Base-by-base conservation (phyloP, 1,139 yeast species). In the Waltiozyma sp. region DNA sequence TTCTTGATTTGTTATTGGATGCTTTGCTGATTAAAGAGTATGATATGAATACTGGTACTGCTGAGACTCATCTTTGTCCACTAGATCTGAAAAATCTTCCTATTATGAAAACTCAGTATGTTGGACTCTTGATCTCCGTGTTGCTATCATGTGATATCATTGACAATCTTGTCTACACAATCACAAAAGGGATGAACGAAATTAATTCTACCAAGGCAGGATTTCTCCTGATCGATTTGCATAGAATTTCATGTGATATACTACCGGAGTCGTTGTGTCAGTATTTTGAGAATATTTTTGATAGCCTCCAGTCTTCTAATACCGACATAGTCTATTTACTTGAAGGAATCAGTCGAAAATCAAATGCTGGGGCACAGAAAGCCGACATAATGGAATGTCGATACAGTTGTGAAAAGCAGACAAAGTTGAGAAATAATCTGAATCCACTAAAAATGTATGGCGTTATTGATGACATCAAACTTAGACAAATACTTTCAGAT, bases 1-100 rank as follows among this genome's bases (percentile, higher is more conserved):
- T 88, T 6, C 65, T 88, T 52, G 95, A 88, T 55, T 67, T 88
- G 6, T 66, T 89, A 37, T 70, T 81, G 37, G 89, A 85, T 55
- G 64, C 85, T 3, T 66, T 88, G 36, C 62, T 80, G 44, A 75
- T 88, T 8, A 67, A 70, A 50, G 69, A 78, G 1, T 62, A 85
- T 16, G 40, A 50, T 51, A 46, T 57, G 42, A 54, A 44, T 39
- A 13, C 51, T 41, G 35, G 45, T 18, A n/a, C 55, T 37, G 43
- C 45, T 44, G 51, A 51, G 24, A 50, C 50, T 39, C 48, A 50
- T 3, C 43, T 54, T 4, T 45, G 49, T 1, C 59, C 65, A 0
- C 51, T 63, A 14, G 58, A 57, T 28, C 53, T 53, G 35, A 58
- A 57, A 11, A 54, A 55, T 23, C 63, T 63, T 39, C 56, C 62